Conservation (phyloP, 768 basidiomycete genomes). For the Tricholoma flavovirens region DNA sequence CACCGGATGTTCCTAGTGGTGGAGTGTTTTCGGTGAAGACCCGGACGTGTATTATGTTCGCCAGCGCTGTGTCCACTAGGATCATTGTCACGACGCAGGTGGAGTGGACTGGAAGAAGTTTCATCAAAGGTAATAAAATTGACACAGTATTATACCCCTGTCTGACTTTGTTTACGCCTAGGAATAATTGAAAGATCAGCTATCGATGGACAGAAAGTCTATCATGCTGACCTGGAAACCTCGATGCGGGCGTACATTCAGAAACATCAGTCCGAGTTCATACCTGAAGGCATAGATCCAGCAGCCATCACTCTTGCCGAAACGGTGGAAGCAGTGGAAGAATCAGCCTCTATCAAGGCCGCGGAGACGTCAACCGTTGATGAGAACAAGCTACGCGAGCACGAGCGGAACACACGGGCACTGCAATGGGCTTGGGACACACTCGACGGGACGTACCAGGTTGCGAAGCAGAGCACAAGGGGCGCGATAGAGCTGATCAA, state of each 20-base stretch:
- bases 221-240: constrained; percentile 76
- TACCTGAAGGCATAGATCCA: constrained; percentile 73
- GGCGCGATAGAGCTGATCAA: constrained; percentile 72
- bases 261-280: constrained; percentile 84
- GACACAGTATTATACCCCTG: background rate
- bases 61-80: constrained; percentile 65
- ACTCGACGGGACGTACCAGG: constrained; percentile 67
- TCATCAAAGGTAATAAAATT: constrained; percentile 72
- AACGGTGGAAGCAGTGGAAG: constrained; percentile 34
- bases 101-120: constrained; percentile 95
- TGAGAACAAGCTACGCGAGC: constrained; percentile 52
- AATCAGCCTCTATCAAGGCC: constrained; percentile 27
- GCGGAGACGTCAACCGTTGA: constrained; percentile 26
- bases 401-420: constrained; percentile 63
- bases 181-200: constrained; percentile 91
- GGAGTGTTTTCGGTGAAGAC: constrained; percentile 93
- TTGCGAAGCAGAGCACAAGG: constrained; percentile 62
- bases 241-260: constrained; percentile 87
- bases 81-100: constrained; percentile 87
- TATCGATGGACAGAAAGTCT: constrained; percentile 87
- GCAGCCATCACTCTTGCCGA: constrained; percentile 44
- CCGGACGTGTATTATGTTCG: constrained; percentile 93
- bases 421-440: constrained; percentile 90
- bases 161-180: constrained; percentile 23
- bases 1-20: constrained; percentile 94